Base-by-base conservation (phyloP, 257 asterid genomes). In the Rauvolfia tetraphylla region DNA sequence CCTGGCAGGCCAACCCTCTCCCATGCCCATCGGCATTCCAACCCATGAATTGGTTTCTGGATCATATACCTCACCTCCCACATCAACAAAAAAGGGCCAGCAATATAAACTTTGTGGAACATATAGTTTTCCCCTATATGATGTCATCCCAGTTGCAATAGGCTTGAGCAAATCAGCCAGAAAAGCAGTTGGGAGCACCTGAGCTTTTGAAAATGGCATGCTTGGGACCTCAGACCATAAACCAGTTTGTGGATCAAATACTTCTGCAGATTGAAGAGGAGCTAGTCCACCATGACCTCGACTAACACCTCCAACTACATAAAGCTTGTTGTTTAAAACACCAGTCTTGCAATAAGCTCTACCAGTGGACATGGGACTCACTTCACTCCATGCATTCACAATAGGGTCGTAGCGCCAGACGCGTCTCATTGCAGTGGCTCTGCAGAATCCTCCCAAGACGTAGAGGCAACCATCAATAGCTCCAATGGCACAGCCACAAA, bases 1-100 rank as follows among this genome's bases (percentile, higher is more conserved):
- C 83, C 89, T 81, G 12, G 98, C 96, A n/a, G 96, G 97, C 98
- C 98, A 94, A 20, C 98, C 97, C 75, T 90, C 98, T 5, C 97
- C 98, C 98, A 94, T 92, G 74, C 98, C 97, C 31, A 75, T 77
- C 10, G 97, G 96, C 97, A 94, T 94, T 76, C 92, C 97, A 10
- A 79, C 87, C 97, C 98, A 94, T 11, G 92, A 80, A 77, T 89
- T 89, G 12, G 91, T 87, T 71, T 90, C 96, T 1, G 97, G 98
- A 78, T 94, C 97, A 67, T 88, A 94, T 2, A 92, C 97, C 82
- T 94, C 97, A 63, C 98, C 98, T 9, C 98, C 98, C 44, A 92
- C 97, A 81, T 94, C 98, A 41, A 94, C 97, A 23, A 92, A 92
- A 81, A 94, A 92, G 0, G 97, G 98, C 97, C 96, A 92, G 77